These are phyloP conservation scores for Eucalyptus cloeziana DNA, from an alignment of 345 rosid genomes.

Conservation along the genomic window DNA sequence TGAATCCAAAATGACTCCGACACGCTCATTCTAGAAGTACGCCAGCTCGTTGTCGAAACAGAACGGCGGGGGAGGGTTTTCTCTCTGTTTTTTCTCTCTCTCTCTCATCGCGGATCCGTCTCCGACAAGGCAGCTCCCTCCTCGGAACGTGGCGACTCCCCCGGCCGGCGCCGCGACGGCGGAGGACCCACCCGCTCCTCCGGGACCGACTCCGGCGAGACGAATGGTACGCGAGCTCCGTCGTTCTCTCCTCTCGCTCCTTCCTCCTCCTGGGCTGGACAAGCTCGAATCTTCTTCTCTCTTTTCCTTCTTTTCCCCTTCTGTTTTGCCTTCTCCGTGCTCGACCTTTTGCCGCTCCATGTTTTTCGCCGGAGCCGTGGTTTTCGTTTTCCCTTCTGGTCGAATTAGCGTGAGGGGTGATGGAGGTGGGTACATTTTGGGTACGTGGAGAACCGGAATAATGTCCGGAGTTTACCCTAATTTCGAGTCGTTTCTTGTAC, in stretches of 20 bases:
- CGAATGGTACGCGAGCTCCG: not conserved
- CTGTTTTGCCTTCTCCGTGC: not conserved
- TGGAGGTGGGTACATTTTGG: not conserved
- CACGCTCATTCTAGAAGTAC: no score
- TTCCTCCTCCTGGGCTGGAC: not conserved
- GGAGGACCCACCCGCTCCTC: not conserved
- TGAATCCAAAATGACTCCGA: no score
- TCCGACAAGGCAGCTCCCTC: not conserved
- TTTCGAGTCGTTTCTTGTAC: not conserved
- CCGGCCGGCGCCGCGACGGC: not conserved
- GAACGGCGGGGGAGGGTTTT: not conserved
- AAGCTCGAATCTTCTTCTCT: not conserved
- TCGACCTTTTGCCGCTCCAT: not conserved
- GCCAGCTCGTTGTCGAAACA: not conserved
- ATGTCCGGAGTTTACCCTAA: not conserved
- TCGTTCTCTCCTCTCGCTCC: not conserved
- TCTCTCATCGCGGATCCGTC: not conserved
- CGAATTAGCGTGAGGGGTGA: not conserved
- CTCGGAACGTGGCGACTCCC: not conserved
- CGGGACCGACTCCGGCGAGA: not conserved
- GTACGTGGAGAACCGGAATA: not conserved
- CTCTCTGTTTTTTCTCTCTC: no score
- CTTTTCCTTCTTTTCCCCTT: not conserved
- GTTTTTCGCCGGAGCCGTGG: not conserved
- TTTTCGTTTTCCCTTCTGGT: not conserved